phyloP scores from a whole-genome alignment of 1,139 yeast genomes.

The Pichia kudriavzevii region DNA sequence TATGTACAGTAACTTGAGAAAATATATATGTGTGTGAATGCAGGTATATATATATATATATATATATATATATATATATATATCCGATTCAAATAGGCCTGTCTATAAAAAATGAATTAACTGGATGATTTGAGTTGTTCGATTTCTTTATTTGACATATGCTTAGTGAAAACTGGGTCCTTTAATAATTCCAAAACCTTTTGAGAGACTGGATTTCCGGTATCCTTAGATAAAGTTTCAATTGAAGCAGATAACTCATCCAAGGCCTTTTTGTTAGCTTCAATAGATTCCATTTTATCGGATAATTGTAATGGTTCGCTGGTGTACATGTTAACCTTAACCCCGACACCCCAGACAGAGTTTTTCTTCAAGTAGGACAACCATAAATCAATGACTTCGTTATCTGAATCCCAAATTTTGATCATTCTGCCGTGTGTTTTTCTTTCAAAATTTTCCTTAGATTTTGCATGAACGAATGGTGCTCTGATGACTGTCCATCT shows the following conservation, averaged over 20 bases:
- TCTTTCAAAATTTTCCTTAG: slow-evolving; percentile 92
- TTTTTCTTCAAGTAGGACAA: slow-evolving; percentile 73
- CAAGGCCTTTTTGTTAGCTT: slow-evolving; percentile 17
- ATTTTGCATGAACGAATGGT: slow-evolving; percentile 91
- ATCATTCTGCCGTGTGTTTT: slow-evolving; percentile 70
- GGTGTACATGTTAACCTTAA: slow-evolving; percentile 63
- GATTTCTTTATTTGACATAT: slow-evolving; percentile 26
- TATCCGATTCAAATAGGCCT: too few species aligned
- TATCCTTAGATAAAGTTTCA: slow-evolving; percentile 19
- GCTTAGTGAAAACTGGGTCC: slow-evolving; percentile 54
- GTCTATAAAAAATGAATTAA: background rate
- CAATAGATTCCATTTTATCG: slow-evolving; percentile 24
- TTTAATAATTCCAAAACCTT: slow-evolving; percentile 68
- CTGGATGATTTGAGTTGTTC: slow-evolving; percentile 10
- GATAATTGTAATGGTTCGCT: slow-evolving; percentile 46
- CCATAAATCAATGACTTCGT: slow-evolving; percentile 79
- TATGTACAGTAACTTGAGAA: background rate
- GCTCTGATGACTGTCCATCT: slow-evolving; percentile 91
- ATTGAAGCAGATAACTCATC: slow-evolving; percentile 18
- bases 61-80: too few species aligned
- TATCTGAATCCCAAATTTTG: slow-evolving; percentile 75
- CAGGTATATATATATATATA: background rate
- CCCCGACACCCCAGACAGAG: slow-evolving; percentile 73
- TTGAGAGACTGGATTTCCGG: slow-evolving; percentile 51
- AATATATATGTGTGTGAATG: slow-evolving; percentile 1